Base-by-base conservation (phyloP, 2,329 filamentous ascomycete genomes). In the Botrytis deweyae region DNA sequence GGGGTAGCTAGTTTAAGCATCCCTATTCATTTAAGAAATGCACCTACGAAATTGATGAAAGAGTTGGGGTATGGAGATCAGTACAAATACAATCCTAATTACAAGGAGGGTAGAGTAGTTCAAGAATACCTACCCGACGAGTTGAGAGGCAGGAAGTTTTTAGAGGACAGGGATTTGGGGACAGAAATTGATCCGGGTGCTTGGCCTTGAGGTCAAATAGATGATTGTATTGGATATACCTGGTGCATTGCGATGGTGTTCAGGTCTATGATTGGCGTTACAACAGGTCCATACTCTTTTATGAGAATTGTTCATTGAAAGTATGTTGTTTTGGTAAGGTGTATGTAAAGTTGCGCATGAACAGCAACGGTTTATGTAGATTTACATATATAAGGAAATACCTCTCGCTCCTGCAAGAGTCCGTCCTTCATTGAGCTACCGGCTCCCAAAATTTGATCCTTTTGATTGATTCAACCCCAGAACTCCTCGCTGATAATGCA, bases 41-140 rank as follows among this genome's bases (percentile, higher is more conserved):
- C 96, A 14, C 95, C 96, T 0, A 98, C 96, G 1, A 88, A 91
- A 77, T 82, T 98, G 77, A 97, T 99, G 95, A 93, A 95, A 79
- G 95, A 98, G 78, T 84, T 98, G 77, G 95, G 94, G 0, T 97
- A 94, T 80, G 95, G 95, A 0, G 91, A 90, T 68, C 93, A 94
- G 81, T 99, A 99, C 83, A 98, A 98, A 83, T 98, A 99, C 80
- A 97, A 97, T 78, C 96, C 96, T 0, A 93, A 97, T 78, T 99
- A 95, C 80, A 84, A 88, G 69, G 90, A 95, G 75, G 96, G 96
- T 0, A 89, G 85, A 78, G 95, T 98, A 0, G 88, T 86, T 76
- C 96, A 99, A 84, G 92, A 95, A 38, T 99, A 98, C 82, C 83
- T 99, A n/a, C 96, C 96, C 0, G 91, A 93, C 18, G 88, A 88